A percentile compares a stretch with the other conserved stretches of the same genome.
phyloP scores from a whole-genome alignment of 495 filamentous ascomycete genomes.

The Lasiosphaeria hispida region DNA sequence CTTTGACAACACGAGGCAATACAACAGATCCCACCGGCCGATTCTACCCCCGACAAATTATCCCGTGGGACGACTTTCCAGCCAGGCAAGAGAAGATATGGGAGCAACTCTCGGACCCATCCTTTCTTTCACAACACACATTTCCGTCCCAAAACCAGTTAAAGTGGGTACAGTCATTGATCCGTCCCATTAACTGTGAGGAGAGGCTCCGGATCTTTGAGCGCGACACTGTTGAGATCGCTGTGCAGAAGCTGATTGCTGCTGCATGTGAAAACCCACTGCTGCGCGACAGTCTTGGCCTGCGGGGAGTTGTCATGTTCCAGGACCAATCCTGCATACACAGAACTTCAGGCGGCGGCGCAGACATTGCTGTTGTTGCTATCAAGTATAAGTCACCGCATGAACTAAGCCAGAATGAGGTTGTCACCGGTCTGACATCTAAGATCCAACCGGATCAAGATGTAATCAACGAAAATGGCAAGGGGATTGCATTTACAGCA shows the following conservation, averaged over 20 bases:
- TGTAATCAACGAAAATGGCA: conserved; percentile 30
- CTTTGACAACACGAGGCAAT: conserved; percentile 32
- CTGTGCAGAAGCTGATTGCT: conserved; percentile 29
- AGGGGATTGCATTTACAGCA: conserved; percentile 24
- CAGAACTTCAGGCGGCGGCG: conserved; percentile 27
- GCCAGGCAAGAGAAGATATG: conserved; percentile 27
- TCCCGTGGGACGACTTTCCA: conserved; percentile 33
- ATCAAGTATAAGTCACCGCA: conserved; percentile 49
- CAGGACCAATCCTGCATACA: conserved; percentile 48
- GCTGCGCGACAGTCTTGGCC: conserved; percentile 26
- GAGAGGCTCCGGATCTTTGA: conserved; percentile 28
- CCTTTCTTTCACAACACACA: conserved; percentile 21
- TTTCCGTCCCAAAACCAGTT: conserved; percentile 35
- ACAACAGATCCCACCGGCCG: conserved; percentile 32
- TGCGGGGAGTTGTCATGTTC: conserved; percentile 33
- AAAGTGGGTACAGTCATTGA: conserved; percentile 24
- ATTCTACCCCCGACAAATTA: conserved; percentile 33
- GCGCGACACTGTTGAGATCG: conserved; percentile 31
- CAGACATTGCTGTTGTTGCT: no score
- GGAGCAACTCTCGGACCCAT: conserved; percentile 22
- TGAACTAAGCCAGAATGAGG: conserved; percentile 34
- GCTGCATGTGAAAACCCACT: conserved; percentile 23
- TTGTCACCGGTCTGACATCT: conserved; percentile 26
- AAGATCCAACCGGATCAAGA: conserved; percentile 31
- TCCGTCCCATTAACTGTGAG: conserved; percentile 33